A percentile compares a stretch with the other conserved stretches of the same genome.
Evolutionary conservation across 768 basidiomycete genomes (phyloP).

Genomic region (Leccinum fibrillosum): DNA sequence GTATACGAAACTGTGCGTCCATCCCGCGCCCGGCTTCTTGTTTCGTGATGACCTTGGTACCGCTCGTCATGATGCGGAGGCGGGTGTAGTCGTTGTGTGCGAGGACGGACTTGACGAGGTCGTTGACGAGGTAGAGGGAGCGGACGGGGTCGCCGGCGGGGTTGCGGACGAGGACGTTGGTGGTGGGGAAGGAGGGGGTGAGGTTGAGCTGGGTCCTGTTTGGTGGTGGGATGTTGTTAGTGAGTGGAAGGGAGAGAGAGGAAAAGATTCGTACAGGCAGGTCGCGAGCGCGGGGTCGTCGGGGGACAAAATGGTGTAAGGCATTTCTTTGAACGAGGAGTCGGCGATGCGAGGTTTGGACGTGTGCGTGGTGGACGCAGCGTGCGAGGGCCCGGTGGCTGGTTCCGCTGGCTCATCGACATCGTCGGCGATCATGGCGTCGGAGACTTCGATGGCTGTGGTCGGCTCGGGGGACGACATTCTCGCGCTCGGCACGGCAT

Average conservation of each 20-base stretch:
- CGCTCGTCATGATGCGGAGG: constrained; percentile 86
- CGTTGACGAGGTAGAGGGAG: constrained; percentile 85
- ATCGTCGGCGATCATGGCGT: not conserved
- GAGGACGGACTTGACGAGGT: constrained; percentile 78
- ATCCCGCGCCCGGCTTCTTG: constrained; percentile 71
- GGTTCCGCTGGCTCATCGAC: constrained; percentile 1
- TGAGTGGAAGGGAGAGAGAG: not conserved
- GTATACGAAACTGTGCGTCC: constrained; percentile 66
- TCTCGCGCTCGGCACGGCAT: constrained; percentile 4
- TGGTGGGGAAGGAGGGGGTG: constrained; percentile 62
- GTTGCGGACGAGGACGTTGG: constrained; percentile 85
- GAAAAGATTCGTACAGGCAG: constrained; percentile 60
- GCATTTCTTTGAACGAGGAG: constrained; percentile 79
- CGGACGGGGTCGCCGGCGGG: constrained; percentile 67
- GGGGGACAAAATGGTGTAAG: constrained; percentile 76
- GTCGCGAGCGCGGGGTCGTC: constrained; percentile 65
- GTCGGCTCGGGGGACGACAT: constrained; percentile 2
- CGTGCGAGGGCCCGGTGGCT: not conserved
- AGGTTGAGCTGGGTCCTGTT: constrained; percentile 71
- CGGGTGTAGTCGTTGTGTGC: constrained; percentile 78
- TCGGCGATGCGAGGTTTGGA: constrained; percentile 22
- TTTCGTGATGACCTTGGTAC: constrained; percentile 88
- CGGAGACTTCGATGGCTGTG: not conserved
- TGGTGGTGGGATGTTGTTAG: not conserved
- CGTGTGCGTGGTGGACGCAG: not conserved